A percentile compares a stretch with the other conserved stretches of the same genome.
Evolutionary conservation across 139 green algal genomes (phyloP).

Genomic region (Penium margaritaceum): DNA sequence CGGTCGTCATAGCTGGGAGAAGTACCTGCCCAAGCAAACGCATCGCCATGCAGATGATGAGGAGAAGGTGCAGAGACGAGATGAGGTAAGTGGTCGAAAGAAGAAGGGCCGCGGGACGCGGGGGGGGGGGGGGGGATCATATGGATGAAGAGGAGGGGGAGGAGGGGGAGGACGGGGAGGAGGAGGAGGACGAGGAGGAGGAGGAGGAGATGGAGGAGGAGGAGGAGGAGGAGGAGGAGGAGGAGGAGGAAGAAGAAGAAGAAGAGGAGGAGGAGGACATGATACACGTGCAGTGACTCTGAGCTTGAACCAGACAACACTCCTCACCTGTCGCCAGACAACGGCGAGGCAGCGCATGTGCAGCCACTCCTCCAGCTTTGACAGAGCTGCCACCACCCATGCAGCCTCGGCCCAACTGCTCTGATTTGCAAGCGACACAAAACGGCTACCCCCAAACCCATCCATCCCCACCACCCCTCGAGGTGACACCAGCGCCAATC

Average conservation of each 20-base stretch:
- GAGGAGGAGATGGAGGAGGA: background rate
- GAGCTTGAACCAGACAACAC: too few relatives aligned
- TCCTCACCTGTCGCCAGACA: slow-evolving; percentile 13
- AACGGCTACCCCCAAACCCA: too few relatives aligned
- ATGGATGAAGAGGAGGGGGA: background rate
- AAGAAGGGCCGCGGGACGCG: background rate
- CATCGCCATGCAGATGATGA: too few relatives aligned
- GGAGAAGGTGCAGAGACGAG: background rate
- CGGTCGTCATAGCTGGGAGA: too few relatives aligned
- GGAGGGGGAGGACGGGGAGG: background rate
- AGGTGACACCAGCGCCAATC: too few relatives aligned
- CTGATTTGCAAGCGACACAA: too few relatives aligned
- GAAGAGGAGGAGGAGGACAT: background rate
- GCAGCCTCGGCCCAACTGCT: too few relatives aligned
- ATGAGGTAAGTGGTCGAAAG: background rate
- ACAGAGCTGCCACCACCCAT: too few relatives aligned
- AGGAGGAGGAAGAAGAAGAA: background rate
- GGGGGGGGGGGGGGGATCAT: background rate
- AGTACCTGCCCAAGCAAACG: too few relatives aligned
- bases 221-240: background rate
- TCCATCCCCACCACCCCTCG: too few relatives aligned
- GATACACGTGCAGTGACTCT: background rate
- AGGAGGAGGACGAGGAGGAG: background rate
- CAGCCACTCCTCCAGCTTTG: slow-evolving; percentile 3
- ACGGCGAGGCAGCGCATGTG: background rate